These are phyloP conservation scores for Erysimum cheiri DNA, from an alignment of 441 rosid genomes.

Conservation along the genomic window DNA sequence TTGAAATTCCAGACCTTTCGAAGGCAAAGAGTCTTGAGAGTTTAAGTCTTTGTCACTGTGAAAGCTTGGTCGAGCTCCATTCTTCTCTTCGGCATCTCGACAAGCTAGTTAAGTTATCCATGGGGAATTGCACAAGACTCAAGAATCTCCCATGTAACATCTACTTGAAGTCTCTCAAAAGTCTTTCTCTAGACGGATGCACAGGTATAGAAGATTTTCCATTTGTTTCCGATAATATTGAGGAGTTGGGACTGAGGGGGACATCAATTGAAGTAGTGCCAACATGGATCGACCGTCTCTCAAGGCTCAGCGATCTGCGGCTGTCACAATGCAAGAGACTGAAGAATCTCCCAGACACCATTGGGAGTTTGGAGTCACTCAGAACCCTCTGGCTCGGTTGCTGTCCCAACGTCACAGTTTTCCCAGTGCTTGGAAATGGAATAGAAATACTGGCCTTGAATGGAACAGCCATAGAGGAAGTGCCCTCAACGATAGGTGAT, in stretches of 20 bases:
- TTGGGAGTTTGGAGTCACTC: slow-evolving; percentile 26
- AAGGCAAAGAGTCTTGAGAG: slow-evolving; percentile 26
- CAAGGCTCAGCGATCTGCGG: slow-evolving; percentile 10
- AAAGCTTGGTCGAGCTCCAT: slow-evolving; percentile 32
- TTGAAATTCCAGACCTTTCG: slow-evolving; percentile 37
- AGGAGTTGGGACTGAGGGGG: slow-evolving; percentile 11
- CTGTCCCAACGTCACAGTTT: slow-evolving; percentile 33
- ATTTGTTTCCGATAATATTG: slow-evolving; percentile 17
- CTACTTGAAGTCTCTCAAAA: slow-evolving; percentile 28
- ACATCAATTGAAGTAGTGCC: slow-evolving; percentile 32
- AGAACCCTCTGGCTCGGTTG: background rate
- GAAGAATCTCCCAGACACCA: slow-evolving; percentile 38
- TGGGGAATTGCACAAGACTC: slow-evolving; percentile 30
- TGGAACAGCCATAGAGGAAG: slow-evolving; percentile 35
- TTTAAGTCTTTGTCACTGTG: slow-evolving; percentile 13
- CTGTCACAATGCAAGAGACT: slow-evolving; percentile 35
- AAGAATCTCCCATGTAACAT: slow-evolving; percentile 32
- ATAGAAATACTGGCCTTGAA: slow-evolving; percentile 19
- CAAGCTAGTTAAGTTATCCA: slow-evolving; percentile 30
- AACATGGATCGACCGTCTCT: background rate
- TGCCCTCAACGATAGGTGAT: slow-evolving; percentile 34
- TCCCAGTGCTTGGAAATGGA: slow-evolving; percentile 31
- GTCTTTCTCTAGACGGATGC: slow-evolving; percentile 36
- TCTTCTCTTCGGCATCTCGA: slow-evolving; percentile 22
- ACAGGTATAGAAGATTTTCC: slow-evolving; percentile 30